phyloP scores from a whole-genome alignment of 2,329 filamentous ascomycete species.

The Chrysoporthe puriensis region DNA sequence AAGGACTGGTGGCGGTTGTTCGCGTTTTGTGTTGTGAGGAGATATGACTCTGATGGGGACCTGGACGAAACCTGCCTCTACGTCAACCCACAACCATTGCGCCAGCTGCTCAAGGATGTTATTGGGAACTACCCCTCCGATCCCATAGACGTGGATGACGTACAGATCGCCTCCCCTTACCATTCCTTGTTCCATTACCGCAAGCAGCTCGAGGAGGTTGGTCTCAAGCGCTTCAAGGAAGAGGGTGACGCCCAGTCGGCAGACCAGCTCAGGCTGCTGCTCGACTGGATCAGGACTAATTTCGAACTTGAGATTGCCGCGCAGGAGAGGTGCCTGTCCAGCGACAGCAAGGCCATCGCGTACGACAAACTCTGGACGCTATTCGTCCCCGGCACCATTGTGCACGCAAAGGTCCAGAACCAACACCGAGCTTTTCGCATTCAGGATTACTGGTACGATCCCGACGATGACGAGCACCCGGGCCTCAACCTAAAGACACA shows the following conservation, averaged over 20 bases:
- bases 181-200: conserved; percentile 36
- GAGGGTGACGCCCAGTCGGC: conserved; percentile 33
- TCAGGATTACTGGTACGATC: conserved; percentile 35
- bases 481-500: conserved; percentile 33
- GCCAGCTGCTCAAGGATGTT: conserved; percentile 33
- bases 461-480: conserved; percentile 32
- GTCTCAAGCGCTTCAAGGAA: conserved; percentile 28
- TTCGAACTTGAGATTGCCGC: conserved; percentile 36
- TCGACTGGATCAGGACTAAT: conserved; percentile 35
- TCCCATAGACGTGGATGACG: conserved; percentile 32
- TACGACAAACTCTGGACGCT: conserved; percentile 38
- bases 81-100: conserved; percentile 25
- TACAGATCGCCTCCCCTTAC: conserved; percentile 33
- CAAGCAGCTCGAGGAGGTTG: conserved; percentile 32
- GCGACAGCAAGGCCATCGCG: conserved; percentile 34
- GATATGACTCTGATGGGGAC: conserved; percentile 27
- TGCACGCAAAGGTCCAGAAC: conserved; percentile 34
- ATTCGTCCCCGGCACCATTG: conserved; percentile 35
- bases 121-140: conserved; percentile 36
- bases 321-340: conserved; percentile 33
- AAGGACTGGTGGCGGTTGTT: conserved; percentile 39
- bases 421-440: conserved; percentile 39
- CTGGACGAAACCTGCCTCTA: conserved; percentile 24
- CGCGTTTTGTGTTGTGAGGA: conserved; percentile 34
- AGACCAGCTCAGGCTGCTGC: conserved; percentile 34